Evolutionary conservation across 441 rosid species (phyloP), one percentile per base, ranked within the genome.

Genomic region (Brassica hybrid): DNA sequence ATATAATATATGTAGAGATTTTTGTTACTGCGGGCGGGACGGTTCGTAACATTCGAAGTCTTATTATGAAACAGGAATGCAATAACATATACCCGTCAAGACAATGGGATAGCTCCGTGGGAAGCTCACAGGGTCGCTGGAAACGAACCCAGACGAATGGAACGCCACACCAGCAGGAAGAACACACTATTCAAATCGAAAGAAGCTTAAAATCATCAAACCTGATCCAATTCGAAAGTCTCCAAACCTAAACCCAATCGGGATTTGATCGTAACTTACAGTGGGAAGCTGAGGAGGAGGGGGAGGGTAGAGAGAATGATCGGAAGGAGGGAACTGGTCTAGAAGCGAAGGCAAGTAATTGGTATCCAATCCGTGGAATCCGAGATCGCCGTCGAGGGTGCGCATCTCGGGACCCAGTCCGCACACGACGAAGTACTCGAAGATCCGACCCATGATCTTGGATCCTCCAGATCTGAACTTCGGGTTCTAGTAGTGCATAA

Each of bases 241-340:
- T 1, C 38, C 38, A 34, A 34, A 19, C 21, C 21, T 19, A 21
- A 21, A 21, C 16, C 1, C 13, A 45, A 45, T 45, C 54, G 13
- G 48, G 11, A 45, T n/a, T n/a, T n/a, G n/a, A 10, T 60, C 64
- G 7, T 1, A 43, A 73, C 85, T 76, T 84, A 93, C 99, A 48
- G 94, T 92, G 14, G 99, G 88, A 72, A 96, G 97, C 82, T 94
- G 99, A 67, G 99, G 98, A 57, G 99, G 99, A 25, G 97, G 98
- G 4, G 90, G 85, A 77, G 97, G 87, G 74, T 83, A 85, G 27
- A 85, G 91, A 25, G 97, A 85, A 77, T 88, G 96, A 86, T 83
- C 83, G 56, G 86, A 85, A 69, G 88, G 84, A 71, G 99, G 99
- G 77, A 80, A 94, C 84, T 92, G 98, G 48, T 96, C 99, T 30